Percentiles rank a stretch among this genome's conserved stretches.
Conservation (phyloP, 495 filamentous ascomycete genomes). For the Lichina pygmaea region DNA sequence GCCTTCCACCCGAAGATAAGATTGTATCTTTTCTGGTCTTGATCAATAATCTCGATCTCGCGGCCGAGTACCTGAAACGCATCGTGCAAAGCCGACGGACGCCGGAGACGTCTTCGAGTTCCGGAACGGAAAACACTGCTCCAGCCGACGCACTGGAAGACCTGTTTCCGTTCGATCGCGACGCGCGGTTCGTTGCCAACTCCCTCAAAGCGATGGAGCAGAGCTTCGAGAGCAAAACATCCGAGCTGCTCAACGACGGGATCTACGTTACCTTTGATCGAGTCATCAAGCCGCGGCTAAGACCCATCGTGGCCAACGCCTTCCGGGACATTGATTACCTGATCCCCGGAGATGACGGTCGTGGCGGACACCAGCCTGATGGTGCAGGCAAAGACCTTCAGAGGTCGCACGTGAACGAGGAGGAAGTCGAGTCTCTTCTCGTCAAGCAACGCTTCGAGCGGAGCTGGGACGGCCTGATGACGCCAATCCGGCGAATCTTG, state of each 20-base stretch:
- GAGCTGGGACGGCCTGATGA: constrained; percentile 63
- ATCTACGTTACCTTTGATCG: constrained; percentile 66
- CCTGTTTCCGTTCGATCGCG: constrained; percentile 53
- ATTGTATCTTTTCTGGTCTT: constrained; percentile 70
- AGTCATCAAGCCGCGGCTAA: constrained; percentile 61
- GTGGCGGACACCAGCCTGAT: constrained; percentile 18
- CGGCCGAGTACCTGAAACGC: constrained; percentile 65
- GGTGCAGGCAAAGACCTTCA: not conserved
- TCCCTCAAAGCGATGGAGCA: constrained; percentile 39
- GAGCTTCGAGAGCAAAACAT: constrained; percentile 47
- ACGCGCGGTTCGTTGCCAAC: constrained; percentile 35
- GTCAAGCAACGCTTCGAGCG: constrained; percentile 52
- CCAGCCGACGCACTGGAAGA: constrained; percentile 18
- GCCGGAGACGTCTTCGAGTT: not conserved
- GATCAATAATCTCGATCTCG: constrained; percentile 82
- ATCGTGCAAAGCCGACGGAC: constrained; percentile 46
- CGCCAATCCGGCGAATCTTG: constrained; percentile 62
- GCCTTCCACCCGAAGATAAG: constrained; percentile 56
- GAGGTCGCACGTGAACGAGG: constrained; percentile 5
- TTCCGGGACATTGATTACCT: constrained; percentile 80
- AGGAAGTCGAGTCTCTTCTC: constrained; percentile 19
- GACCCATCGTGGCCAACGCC: constrained; percentile 61
- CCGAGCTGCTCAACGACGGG: constrained; percentile 59
- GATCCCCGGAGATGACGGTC: constrained; percentile 19
- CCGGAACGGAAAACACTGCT: not conserved